phyloP scores from a whole-genome alignment of 805 yeast species.

The Wickerhamiella occidentalis region DNA sequence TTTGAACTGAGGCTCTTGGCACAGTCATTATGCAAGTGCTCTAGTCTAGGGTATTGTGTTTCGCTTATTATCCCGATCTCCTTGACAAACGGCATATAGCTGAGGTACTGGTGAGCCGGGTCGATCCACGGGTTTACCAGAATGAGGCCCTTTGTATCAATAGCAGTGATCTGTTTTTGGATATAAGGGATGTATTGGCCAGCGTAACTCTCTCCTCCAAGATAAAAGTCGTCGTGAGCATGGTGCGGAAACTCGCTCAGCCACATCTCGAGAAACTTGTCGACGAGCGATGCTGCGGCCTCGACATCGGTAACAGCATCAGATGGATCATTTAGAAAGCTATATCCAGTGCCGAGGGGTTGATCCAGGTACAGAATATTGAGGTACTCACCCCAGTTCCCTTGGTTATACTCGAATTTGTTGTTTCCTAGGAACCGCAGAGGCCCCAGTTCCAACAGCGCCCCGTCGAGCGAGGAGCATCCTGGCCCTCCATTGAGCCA shows the following conservation, averaged over 20 bases:
- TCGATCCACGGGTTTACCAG: slow-evolving; percentile 95
- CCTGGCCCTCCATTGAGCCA: slow-evolving; percentile 99
- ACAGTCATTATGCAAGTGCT: slow-evolving; percentile 22
- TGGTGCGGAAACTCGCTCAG: slow-evolving; percentile 66
- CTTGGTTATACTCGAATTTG: slow-evolving; percentile 44
- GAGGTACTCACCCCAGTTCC: slow-evolving; percentile 73
- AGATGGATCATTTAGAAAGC: slow-evolving; percentile 39
- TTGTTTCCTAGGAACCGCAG: slow-evolving; percentile 42
- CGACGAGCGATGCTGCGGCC: slow-evolving; percentile 49
- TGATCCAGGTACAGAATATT: slow-evolving; percentile 84
- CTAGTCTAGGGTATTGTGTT: slow-evolving; percentile 21
- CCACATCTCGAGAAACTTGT: slow-evolving; percentile 53
- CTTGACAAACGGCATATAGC: slow-evolving; percentile 61
- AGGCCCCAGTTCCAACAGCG: slow-evolving; percentile 86
- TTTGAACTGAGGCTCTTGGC: slow-evolving; percentile 21
- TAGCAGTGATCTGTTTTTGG: slow-evolving; percentile 32
- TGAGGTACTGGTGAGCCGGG: slow-evolving; percentile 71
- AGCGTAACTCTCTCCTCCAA: slow-evolving; percentile 95
- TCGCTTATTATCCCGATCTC: slow-evolving; percentile 43
- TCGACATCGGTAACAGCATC: slow-evolving; percentile 30
- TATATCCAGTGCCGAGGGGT: slow-evolving; percentile 90
- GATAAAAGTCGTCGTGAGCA: slow-evolving; percentile 44
- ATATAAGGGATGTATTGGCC: slow-evolving; percentile 93
- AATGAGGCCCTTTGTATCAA: slow-evolving; percentile 37
- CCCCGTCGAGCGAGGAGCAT: slow-evolving; percentile 96